Base-by-base conservation (phyloP, 83 land plant genomes). In the Diphasiastrum complanatum region DNA sequence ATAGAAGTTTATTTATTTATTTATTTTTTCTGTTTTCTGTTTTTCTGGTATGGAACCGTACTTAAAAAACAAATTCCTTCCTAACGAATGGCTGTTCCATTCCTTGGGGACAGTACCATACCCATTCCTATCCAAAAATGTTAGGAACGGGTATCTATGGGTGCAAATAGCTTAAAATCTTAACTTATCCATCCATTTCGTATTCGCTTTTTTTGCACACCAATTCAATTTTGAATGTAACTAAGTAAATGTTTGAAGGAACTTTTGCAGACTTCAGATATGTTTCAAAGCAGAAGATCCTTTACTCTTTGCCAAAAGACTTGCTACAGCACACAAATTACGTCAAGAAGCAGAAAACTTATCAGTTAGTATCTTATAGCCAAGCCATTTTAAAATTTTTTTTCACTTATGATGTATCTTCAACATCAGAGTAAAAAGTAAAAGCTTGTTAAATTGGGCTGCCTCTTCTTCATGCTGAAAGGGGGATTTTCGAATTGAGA, bases 251-350 rank as follows among this genome's bases (percentile, higher is more conserved):
- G 56, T 64, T 5, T 49, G 22, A 22, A 12, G 52, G 5, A 11
- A 16, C 23, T 3, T 28, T 18, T 58, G 61, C 72, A 74, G 77
- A 29, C 51, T 74, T 12, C 46, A 55, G 3, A 48, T 74, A 23
- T 55, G 60, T 43, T 74, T 74, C 28, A 47, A 31, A 41, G 77
- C 72, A 1, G 77, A 74, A 45, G 56, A 67, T 53, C 77, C 77
- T 30, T 61, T 67, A 24, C n/a, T 55, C 26, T 74, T 67, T 67
- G 70, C 57, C 22, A 37, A 67, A 38, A 58, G 77, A 27, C 47
- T 74, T 5, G 20, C 46, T 52, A 45, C 37, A 40, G 77, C 77
- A 11, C 18, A n/a, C 34, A 52, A 53, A 28, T 38, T 69, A 5
- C 49, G 77, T 30, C 61, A 45, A 11, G 38, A 60, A 32, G 65